Evolutionary conservation across 2,329 filamentous ascomycete genomes (phyloP).

Genomic region (Fusarium brevicatenulatum): DNA sequence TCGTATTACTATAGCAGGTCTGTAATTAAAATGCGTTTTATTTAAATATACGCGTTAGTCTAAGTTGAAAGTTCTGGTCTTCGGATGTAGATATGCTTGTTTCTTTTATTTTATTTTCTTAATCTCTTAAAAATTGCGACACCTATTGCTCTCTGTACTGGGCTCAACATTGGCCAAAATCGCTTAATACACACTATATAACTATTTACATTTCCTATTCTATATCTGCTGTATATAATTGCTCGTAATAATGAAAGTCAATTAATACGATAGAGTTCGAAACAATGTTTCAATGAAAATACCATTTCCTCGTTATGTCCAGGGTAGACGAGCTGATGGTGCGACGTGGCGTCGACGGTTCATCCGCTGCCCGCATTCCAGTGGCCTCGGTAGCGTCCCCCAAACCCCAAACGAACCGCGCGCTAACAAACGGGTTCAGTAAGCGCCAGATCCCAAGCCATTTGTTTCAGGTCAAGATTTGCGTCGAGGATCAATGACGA

Average conservation of each 20-base stretch:
- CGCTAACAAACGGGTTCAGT: conserved; percentile 8
- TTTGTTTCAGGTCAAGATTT: conserved; percentile 22
- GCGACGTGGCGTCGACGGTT: neutral
- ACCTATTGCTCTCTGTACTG: no score
- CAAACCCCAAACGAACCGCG: conserved; percentile 16
- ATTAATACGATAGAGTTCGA: neutral
- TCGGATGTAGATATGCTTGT: no score
- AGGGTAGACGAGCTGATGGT: conserved; percentile 5
- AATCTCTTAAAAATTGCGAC: no score
- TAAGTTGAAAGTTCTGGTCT: no score
- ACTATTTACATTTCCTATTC: rapidly evolving
- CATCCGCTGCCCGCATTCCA: neutral
- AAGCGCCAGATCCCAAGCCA: conserved; percentile 16
- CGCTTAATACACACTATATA: no score
- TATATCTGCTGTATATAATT: no score
- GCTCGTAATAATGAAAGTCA: no score
- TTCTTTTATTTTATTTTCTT: no score
- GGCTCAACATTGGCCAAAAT: no score
- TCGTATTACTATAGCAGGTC: neutral
- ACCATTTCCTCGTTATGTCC: neutral
- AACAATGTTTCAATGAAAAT: neutral
- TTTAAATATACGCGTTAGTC: no score
- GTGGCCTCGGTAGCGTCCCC: neutral
- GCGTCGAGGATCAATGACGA: conserved; percentile 6
- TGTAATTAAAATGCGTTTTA: no score